Conservation (phyloP, 805 yeast species). For the Nakazawaea pomicola region DNA sequence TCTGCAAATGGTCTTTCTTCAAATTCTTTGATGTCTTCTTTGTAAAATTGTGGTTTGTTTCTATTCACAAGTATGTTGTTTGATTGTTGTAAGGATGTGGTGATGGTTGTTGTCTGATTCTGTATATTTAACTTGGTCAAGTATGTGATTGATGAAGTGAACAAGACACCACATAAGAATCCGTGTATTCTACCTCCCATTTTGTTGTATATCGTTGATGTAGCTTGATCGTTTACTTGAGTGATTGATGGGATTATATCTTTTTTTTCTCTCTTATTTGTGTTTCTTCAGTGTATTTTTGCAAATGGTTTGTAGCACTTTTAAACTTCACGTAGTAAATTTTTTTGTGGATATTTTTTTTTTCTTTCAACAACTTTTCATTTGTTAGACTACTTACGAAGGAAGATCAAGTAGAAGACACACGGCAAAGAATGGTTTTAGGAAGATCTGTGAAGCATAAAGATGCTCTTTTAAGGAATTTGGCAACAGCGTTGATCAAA, state of each 20-base stretch:
- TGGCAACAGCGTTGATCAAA: constrained; percentile 62
- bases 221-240: background rate
- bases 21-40: constrained; percentile 38
- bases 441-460: constrained; percentile 32
- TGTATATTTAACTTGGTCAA: constrained; percentile 54
- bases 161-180: constrained; percentile 54
- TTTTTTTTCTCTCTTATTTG: background rate
- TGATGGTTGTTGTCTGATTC: constrained; percentile 39
- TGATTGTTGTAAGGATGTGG: constrained; percentile 42
- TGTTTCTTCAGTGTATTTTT: background rate
- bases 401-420: background rate
- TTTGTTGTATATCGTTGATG: constrained; percentile 1
- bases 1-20: constrained; percentile 46
- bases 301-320: background rate
- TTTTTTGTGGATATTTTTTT: constrained; percentile 1
- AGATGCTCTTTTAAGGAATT: constrained; percentile 54
- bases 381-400: background rate
- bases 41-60: constrained; percentile 43
- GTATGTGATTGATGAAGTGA: constrained; percentile 59
- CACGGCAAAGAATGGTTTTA: constrained; percentile 17
- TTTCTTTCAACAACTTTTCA: constrained; percentile 1
- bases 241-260: no score
- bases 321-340: background rate
- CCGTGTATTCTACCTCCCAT: constrained; percentile 49
- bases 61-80: constrained; percentile 46